phyloP scores from a whole-genome alignment of 2,329 filamentous ascomycete species.

The Ilyonectria sp. region DNA sequence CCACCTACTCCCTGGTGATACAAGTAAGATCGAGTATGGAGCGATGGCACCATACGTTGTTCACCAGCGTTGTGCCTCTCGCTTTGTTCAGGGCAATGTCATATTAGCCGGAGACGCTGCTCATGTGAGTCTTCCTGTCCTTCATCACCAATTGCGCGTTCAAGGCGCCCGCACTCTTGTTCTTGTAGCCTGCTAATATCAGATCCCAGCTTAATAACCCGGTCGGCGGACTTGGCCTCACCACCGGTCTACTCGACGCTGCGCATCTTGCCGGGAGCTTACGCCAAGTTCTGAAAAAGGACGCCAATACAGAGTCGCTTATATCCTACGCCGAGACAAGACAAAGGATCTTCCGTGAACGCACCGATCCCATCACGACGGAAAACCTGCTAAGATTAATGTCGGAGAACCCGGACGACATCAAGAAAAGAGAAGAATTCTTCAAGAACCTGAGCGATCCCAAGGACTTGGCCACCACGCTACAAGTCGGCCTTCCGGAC shows the following conservation, averaged over 20 bases:
- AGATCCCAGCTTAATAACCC: constrained; percentile 3
- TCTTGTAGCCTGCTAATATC: constrained; percentile 1
- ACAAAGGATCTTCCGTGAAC: constrained; percentile 1
- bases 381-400: constrained; percentile 5
- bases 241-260: constrained; percentile 3
- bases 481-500: constrained; percentile 9
- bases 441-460: not conserved
- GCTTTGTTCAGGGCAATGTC: constrained; percentile 7
- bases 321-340: not conserved
- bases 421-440: constrained; percentile 5
- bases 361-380: constrained; percentile 8
- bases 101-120: constrained; percentile 11
- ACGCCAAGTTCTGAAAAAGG: not conserved
- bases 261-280: constrained; percentile 4
- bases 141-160: not conserved
- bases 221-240: constrained; percentile 4
- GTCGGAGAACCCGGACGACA: constrained; percentile 4
- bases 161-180: not conserved
- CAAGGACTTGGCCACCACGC: not conserved
- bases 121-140: constrained; percentile 6
- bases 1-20: constrained; percentile 7
- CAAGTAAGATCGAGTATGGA: constrained; percentile 11
- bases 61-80: constrained; percentile 8
- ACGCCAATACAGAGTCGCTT: not conserved
- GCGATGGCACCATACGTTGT: constrained; percentile 6